Percentiles rank a stretch among this genome's conserved stretches.
These are phyloP conservation scores for Boletus rubescentipes DNA, from an alignment of 768 basidiomycete genomes.

Conservation along the genomic window DNA sequence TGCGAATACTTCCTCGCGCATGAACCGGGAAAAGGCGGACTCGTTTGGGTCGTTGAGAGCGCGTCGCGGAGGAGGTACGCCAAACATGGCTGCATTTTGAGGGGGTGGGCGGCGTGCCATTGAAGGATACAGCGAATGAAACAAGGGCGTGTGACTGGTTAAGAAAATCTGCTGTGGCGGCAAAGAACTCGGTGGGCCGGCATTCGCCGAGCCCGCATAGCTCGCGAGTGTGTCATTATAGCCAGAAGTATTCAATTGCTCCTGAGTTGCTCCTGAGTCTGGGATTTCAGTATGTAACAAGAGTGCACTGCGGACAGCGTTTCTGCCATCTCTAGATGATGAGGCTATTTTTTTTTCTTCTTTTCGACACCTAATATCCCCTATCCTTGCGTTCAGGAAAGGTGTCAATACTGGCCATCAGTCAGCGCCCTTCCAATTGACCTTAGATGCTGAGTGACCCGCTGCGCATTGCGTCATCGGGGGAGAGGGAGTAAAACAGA, in stretches of 20 bases:
- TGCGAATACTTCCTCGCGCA: conserved; percentile 64
- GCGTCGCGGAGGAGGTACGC: conserved; percentile 40
- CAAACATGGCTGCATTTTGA: conserved; percentile 53
- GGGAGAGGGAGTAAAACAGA: background rate
- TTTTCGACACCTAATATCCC: too few species aligned
- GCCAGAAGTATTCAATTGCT: too few species aligned
- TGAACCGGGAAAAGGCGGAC: conserved; percentile 52
- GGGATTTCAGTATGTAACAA: too few species aligned
- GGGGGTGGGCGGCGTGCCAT: conserved; percentile 75
- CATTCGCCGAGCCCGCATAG: conserved; percentile 20
- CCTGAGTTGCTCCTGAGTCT: too few species aligned
- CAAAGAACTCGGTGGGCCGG: background rate
- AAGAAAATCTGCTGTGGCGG: background rate
- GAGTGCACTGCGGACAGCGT: too few species aligned
- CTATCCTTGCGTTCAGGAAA: too few species aligned
- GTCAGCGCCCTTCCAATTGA: background rate
- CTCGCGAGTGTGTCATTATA: too few species aligned
- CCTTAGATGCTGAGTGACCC: background rate
- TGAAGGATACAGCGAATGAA: conserved; percentile 4
- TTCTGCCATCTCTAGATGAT: background rate
- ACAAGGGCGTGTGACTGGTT: background rate
- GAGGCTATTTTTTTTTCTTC: background rate
- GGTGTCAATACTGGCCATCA: background rate
- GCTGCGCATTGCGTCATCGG: conserved; percentile 33
- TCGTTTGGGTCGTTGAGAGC: conserved; percentile 58